These are phyloP conservation scores for Lachnellula arida DNA, from an alignment of 2,329 filamentous ascomycete species.

Conservation along the genomic window DNA sequence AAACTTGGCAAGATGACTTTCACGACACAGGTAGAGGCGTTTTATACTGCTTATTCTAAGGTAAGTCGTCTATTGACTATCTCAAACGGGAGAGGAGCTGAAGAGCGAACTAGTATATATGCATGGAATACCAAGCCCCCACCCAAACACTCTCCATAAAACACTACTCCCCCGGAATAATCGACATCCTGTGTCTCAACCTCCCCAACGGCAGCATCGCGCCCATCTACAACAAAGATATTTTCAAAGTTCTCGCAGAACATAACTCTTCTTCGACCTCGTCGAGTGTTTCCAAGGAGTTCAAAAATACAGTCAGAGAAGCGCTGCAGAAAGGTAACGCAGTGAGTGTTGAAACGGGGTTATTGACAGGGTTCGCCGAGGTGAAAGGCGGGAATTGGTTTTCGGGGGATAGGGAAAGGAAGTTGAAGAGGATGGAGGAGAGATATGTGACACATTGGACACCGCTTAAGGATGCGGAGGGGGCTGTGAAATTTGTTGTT, in stretches of 20 bases:
- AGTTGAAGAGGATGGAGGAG: slow-evolving; percentile 22
- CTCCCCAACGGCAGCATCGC: slow-evolving; percentile 31
- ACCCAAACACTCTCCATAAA: slow-evolving; percentile 36
- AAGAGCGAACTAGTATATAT: slow-evolving; percentile 33
- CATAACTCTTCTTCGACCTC: slow-evolving; percentile 31
- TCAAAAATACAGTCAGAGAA: slow-evolving; percentile 42
- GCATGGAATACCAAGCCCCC: slow-evolving; percentile 32
- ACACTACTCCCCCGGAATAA: slow-evolving; percentile 43
- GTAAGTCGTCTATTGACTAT: slow-evolving; percentile 18
- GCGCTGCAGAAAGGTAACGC: slow-evolving; percentile 20
- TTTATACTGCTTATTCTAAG: slow-evolving; percentile 42
- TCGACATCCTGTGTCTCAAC: slow-evolving; percentile 43
- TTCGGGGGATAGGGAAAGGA: slow-evolving; percentile 2
- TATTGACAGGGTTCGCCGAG: slow-evolving; percentile 25
- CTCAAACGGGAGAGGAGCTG: background rate
- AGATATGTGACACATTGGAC: slow-evolving; percentile 38
- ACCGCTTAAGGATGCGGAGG: slow-evolving; percentile 38
- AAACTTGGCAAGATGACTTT: slow-evolving; percentile 34
- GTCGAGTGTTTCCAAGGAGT: slow-evolving; percentile 39
- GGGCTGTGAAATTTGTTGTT: slow-evolving; percentile 31
- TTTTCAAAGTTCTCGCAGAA: slow-evolving; percentile 51
- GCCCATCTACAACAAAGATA: slow-evolving; percentile 42
- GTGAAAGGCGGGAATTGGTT: slow-evolving; percentile 17
- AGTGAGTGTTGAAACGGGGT: slow-evolving; percentile 27
- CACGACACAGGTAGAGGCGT: slow-evolving; percentile 36